Conservation (phyloP, 176 grass and related monocot genomes). For the Rhynchospora pubera region DNA sequence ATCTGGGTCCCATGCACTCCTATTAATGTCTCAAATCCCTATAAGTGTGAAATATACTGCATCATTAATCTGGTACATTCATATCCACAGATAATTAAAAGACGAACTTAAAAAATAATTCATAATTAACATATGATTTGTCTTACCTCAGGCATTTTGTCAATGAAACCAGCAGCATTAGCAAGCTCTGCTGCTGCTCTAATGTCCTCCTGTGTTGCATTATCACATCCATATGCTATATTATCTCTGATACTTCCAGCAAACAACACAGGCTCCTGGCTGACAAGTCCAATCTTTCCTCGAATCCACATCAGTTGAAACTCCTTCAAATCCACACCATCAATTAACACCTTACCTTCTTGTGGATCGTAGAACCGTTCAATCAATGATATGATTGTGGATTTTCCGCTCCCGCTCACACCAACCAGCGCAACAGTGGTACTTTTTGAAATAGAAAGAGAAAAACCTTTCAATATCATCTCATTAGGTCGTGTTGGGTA, state of each 20-base stretch:
- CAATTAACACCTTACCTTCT: constrained; percentile 61
- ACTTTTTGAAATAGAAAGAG: constrained; percentile 44
- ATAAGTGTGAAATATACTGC: background rate
- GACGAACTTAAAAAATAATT: background rate
- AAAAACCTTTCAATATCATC: constrained; percentile 67
- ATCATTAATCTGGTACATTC: background rate
- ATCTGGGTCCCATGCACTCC: constrained; percentile 77
- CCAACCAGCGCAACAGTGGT: constrained; percentile 67
- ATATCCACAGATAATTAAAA: background rate
- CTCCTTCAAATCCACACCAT: constrained; percentile 54
- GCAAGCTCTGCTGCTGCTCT: constrained; percentile 60
- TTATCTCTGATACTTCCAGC: constrained; percentile 67
- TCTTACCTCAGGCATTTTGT: constrained; percentile 78
- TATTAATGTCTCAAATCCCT: constrained; percentile 65
- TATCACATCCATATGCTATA: constrained; percentile 66
- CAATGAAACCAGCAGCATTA: constrained; percentile 79
- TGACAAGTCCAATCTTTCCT: constrained; percentile 82
- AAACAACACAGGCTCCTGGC: constrained; percentile 74
- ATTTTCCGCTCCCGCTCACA: constrained; percentile 86
- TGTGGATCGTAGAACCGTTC: constrained; percentile 85
- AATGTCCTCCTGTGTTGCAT: constrained; percentile 50
- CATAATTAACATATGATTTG: background rate
- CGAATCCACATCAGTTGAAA: constrained; percentile 71
- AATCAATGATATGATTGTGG: constrained; percentile 61
- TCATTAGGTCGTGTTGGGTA: constrained; percentile 70